phyloP scores from a whole-genome alignment of 208 protist genomes.

The Leishmania mexicana region DNA sequence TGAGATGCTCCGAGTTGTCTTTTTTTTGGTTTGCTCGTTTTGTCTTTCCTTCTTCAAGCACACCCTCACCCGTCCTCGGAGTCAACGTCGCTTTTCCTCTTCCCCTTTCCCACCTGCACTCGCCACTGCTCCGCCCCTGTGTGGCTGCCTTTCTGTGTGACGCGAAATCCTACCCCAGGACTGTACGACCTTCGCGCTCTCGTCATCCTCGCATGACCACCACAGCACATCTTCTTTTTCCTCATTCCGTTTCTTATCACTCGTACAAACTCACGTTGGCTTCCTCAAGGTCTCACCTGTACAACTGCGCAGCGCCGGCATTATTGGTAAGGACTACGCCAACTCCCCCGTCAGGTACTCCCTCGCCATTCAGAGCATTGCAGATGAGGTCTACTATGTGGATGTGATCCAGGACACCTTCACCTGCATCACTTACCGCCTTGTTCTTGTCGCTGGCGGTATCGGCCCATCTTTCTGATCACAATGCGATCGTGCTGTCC shows the following conservation, averaged over 20 bases:
- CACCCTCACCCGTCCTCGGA: background rate
- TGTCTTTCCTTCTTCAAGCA: background rate
- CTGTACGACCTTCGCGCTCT: no score
- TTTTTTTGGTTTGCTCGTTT: background rate
- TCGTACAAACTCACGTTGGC: background rate
- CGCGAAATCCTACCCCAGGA: no score
- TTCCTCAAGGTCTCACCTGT: conserved; percentile 7
- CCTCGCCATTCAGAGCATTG: conserved; percentile 41
- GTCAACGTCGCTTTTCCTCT: background rate
- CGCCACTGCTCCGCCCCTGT: background rate
- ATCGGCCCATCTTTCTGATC: conserved; percentile 32
- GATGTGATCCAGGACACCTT: conserved; percentile 43
- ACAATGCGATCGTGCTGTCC: conserved; percentile 44
- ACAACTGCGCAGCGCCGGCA: conserved; percentile 41
- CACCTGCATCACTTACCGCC: conserved; percentile 47
- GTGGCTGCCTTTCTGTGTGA: no score
- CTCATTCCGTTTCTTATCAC: background rate
- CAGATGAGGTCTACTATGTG: conserved; percentile 43
- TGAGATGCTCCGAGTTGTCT: background rate
- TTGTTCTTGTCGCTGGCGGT: conserved; percentile 23
- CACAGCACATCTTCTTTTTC: background rate
- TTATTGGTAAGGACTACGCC: conserved; percentile 50
- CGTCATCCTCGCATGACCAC: background rate
- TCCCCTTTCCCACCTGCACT: background rate
- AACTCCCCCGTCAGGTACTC: conserved; percentile 51